phyloP scores from a whole-genome alignment of 1,284 basidiomycete species.

The Ceratobasidium sp. region DNA sequence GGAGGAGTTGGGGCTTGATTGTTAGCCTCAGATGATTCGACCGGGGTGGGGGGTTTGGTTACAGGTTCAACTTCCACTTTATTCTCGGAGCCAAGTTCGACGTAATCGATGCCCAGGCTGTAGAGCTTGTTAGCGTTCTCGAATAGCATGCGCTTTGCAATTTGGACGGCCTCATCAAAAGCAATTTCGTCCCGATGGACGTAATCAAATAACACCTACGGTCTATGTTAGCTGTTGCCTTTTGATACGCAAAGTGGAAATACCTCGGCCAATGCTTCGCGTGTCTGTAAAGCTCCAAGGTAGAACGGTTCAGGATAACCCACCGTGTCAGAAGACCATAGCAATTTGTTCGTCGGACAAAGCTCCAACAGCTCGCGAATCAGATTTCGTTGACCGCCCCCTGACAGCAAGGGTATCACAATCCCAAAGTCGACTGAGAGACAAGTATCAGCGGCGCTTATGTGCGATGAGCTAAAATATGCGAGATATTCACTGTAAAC shows the following conservation, averaged over 20 bases:
- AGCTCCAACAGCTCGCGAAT: constrained; percentile 76
- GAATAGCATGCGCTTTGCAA: constrained; percentile 69
- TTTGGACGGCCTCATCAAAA: constrained; percentile 64
- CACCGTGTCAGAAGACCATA: constrained; percentile 75
- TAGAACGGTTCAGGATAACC: constrained; percentile 84
- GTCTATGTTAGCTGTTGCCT: too few relatives aligned
- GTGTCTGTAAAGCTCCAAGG: constrained; percentile 72
- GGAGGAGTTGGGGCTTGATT: too few relatives aligned
- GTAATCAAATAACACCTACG: constrained; percentile 66
- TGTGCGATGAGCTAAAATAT: neutral
- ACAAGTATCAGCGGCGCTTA: neutral
- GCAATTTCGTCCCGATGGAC: constrained; percentile 64
- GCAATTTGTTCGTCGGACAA: constrained; percentile 79
- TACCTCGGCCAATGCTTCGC: constrained; percentile 72
- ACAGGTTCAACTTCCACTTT: too few relatives aligned
- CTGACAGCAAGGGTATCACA: constrained; percentile 77
- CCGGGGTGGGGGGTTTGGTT: too few relatives aligned
- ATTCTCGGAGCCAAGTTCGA: neutral
- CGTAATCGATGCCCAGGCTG: constrained; percentile 60
- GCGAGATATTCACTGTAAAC: constrained; percentile 62
- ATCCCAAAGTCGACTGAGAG: constrained; percentile 76
- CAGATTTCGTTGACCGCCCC: constrained; percentile 70
- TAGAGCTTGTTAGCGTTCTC: constrained; percentile 72
- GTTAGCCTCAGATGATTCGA: too few relatives aligned
- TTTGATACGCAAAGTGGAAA: constrained; percentile 16